Evolutionary conservation across 331 rosid species (phyloP), one percentile per base, ranked within the genome.

Genomic region (Saraca asoca): DNA sequence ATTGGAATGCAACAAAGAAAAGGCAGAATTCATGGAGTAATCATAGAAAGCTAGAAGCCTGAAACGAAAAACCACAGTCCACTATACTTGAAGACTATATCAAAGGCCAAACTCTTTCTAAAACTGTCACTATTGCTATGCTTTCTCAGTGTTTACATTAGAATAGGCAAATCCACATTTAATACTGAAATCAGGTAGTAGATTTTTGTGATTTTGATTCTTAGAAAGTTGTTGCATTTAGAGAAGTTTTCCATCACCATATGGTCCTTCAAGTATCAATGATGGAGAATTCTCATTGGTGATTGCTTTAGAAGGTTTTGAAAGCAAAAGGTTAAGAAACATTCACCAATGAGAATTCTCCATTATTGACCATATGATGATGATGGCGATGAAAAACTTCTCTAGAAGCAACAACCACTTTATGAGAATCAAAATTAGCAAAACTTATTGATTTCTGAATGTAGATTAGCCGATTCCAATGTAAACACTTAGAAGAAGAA

Each of bases 1-100:
- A 93, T 55, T 93, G 98, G 98, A 93, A 93, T 60, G 97, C 98
- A 15, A 93, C 96, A 0, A 93, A 86, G 17, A 82, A 97, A 53
- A 87, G 88, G 69, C 98, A 85, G 64, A 87, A 84, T 46, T 87
- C 95, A 37, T 78, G 68, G 74, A 87, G 94, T 69, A 93, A 87
- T 73, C 81, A 77, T 76, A 87, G 79, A 51, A 86, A 68, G 45
- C 20, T 85, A 39, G 51, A 35, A 11, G 24, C 4, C 38, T 62
- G 78, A 42, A 76, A 80, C 13, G 81, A 79, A 13, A 81, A 79
- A 33, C 82, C 83, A 45, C 87, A 82, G 2, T 65, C 96, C 24
- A 75, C 93, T 13, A 68, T 92, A 0, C 96, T 92, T 62, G 88
- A 87, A 51, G 87, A 92, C 66, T 92, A 92, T 58, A 92, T 92